These are phyloP conservation scores for Sicyos baderoa DNA, from an alignment of 306 rosid genomes.

Conservation along the genomic window DNA sequence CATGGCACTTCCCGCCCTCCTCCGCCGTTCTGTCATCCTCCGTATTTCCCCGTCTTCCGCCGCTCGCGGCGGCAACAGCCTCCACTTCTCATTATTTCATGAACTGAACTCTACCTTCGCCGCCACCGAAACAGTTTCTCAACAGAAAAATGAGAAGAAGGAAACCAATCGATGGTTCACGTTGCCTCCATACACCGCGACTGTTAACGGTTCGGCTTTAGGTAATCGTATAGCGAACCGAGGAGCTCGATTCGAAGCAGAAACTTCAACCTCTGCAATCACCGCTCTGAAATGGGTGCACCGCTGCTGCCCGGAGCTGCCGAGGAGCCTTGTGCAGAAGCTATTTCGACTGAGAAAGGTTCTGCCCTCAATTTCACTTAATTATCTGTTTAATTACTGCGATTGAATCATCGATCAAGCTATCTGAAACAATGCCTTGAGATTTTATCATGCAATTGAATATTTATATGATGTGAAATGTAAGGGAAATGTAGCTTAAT, in stretches of 20 bases:
- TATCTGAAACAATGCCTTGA: background rate
- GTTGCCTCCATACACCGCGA: conserved; percentile 47
- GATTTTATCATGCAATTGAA: background rate
- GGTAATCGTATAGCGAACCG: conserved; percentile 27
- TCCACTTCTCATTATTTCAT: conserved; percentile 10
- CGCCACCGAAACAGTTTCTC: conserved; percentile 7
- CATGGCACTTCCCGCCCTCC: conserved; percentile 18
- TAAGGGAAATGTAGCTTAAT: background rate
- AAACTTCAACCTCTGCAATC: conserved; percentile 23
- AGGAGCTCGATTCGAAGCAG: conserved; percentile 1
- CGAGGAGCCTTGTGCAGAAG: conserved; percentile 72
- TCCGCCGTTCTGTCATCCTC: conserved; percentile 30
- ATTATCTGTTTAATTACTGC: background rate
- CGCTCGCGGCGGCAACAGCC: background rate
- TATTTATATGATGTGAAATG: background rate
- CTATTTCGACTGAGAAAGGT: conserved; percentile 83
- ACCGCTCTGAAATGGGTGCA: conserved; percentile 71
- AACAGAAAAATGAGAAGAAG: conserved; percentile 14
- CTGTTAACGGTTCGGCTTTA: conserved; percentile 25
- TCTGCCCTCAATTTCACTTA: background rate
- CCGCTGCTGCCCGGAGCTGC: conserved; percentile 73
- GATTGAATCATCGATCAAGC: background rate
- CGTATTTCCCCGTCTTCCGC: conserved; percentile 7
- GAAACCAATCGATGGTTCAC: conserved; percentile 43
- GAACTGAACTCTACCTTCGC: conserved; percentile 16